Evolutionary conservation across 306 rosid species (phyloP).

Genomic region (Cucurbita moschata): DNA sequence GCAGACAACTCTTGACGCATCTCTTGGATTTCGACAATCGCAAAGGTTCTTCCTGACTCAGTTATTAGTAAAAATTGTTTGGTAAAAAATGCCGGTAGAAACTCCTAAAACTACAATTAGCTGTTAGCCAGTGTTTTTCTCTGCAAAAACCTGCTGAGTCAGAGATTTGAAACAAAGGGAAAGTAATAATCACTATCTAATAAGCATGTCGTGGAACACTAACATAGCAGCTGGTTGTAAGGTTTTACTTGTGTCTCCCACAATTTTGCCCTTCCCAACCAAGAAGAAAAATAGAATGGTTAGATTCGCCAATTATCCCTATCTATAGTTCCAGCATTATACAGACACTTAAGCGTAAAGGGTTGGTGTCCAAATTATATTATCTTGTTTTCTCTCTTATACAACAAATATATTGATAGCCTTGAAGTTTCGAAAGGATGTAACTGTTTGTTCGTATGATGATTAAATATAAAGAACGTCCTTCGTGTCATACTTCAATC

Average conservation of each 20-base stretch:
- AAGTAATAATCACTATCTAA: not conserved
- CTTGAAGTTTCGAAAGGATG: not conserved
- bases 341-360: not conserved
- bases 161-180: not conserved
- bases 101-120: not conserved
- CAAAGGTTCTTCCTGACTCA: constrained; percentile 40
- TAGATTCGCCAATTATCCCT: not conserved
- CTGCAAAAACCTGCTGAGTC: not conserved
- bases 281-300: not conserved
- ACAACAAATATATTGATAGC: not conserved
- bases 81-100: not conserved
- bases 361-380: too few relatives aligned
- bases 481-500: not conserved
- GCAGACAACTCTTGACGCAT: constrained; percentile 84
- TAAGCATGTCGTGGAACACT: too few relatives aligned
- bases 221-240: too few relatives aligned
- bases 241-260: not conserved
- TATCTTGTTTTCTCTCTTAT: not conserved
- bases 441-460: not conserved
- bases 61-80: constrained; percentile 3
- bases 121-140: not conserved
- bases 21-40: constrained; percentile 63
- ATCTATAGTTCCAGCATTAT: not conserved
- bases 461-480: not conserved
- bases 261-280: not conserved